Evolutionary conservation across 768 basidiomycete species (phyloP), one percentile per base, ranked within the genome.

Genomic region (Saitozyma podzolica): DNA sequence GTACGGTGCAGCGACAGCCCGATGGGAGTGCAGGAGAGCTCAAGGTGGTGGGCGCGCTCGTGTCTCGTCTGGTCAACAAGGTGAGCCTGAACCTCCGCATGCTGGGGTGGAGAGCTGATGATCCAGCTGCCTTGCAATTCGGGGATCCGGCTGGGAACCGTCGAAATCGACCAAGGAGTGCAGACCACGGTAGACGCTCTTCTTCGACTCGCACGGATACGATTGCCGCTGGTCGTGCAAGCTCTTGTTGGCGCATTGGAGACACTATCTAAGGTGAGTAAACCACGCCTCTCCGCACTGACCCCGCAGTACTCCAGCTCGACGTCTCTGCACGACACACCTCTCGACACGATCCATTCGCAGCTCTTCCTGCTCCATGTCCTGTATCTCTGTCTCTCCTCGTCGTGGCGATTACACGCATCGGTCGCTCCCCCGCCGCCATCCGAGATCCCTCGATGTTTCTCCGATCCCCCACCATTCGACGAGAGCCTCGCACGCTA

Each of bases 311-410:
- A 69, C 58, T 62, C 65, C 2, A 65, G 59, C 50, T 57, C 59
- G 5, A 65, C 63, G 6, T 56, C 72, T 9, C 54, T 64, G 10
- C 54, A 51, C 20, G 60, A 66, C 58, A 80, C 84, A 60, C 82
- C 87, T 3, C 82, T 90, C 16, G 88, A 91, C 59, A 84, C 88
- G 49, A 83, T 92, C 5, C 91, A 94, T 73, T 93, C 92, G 0
- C 90, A 93, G 75, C 82, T 94, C 1, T 91, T 90, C 69, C 80
- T 94, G 45, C 83, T 93, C 70, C 91, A 93, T 80, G 86, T 93
- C 20, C 79, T 95, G 11, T 84, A 88, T 0, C 83, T 88, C 50
- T 86, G 87, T 52, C 86, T 94, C 84, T 86, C 89, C 6, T 87
- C 89, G 14, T 86, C 89, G 40, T 92, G 89, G 89, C 83, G 81